Percentiles rank a stretch among this genome's conserved stretches.
Evolutionary conservation across 352 stramenopile genomes (phyloP).

Genomic region (Phytophthora foliorum): DNA sequence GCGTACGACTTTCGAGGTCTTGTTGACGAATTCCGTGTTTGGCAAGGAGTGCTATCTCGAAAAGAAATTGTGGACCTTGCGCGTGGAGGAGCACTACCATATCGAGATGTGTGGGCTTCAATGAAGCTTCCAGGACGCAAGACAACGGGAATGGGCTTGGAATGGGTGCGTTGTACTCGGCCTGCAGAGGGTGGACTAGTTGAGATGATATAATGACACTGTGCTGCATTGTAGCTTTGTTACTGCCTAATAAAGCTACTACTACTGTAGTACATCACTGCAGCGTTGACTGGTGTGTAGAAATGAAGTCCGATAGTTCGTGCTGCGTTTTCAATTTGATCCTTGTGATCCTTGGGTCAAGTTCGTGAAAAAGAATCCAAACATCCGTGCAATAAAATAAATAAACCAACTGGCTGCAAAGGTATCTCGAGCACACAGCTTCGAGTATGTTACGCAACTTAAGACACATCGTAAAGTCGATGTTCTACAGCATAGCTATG

Average conservation of each 20-base stretch:
- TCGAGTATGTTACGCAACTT: too few species aligned
- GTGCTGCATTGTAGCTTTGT: neutral
- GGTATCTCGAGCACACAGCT: too few species aligned
- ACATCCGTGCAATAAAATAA: too few species aligned
- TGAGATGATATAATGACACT: neutral
- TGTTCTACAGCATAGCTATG: too few species aligned
- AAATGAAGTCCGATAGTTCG: too few species aligned
- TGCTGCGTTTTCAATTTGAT: too few species aligned
- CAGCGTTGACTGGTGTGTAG: too few species aligned
- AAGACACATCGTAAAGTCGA: too few species aligned
- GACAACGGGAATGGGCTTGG: conserved; percentile 4
- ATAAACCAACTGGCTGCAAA: too few species aligned
- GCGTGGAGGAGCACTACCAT: neutral
- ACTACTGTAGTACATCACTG: too few species aligned
- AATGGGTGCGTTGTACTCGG: conserved; percentile 20
- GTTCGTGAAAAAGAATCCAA: too few species aligned
- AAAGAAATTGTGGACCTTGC: conserved; percentile 19
- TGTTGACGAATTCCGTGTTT: conserved; percentile 47
- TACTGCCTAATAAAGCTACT: neutral
- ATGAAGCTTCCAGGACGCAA: conserved; percentile 23
- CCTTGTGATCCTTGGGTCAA: too few species aligned
- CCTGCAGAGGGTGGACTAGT: conserved; percentile 8
- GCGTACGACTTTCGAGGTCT: conserved; percentile 49
- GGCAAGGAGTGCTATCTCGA: conserved; percentile 26
- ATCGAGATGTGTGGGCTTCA: conserved; percentile 17